Evolutionary conservation across 352 stramenopile species (phyloP), one percentile per base, ranked within the genome.

Genomic region (Saprolegnia diclina): DNA sequence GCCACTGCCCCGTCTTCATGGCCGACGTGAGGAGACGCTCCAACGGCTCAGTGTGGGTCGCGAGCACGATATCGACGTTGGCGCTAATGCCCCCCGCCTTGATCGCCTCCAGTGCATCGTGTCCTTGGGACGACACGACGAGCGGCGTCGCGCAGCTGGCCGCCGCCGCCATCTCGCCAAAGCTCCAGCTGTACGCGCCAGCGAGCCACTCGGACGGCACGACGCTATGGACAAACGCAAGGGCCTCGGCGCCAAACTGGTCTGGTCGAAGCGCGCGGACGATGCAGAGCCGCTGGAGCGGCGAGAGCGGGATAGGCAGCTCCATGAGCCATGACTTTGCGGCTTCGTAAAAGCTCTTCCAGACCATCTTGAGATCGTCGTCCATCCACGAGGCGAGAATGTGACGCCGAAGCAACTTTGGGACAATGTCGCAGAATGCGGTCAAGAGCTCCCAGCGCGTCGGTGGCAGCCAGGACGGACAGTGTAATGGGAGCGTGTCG

Each of bases 1-100:
- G 67, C 83, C 83, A 91, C 21, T 81, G 73, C 0, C 83, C 83
- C 35, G 79, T 86, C 24, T 77, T 71, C 62, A 85, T 81, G 4
- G 81, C 77, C 22, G 32, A 11, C 5, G 77, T n/a, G 0, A 91
- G 29, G 6, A 62, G 50, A 18, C 46, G 70, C 26, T 80, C 79
- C 42, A 91, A 85, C 1, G 16, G 22, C 4, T 71, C 55, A 53
- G 76, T 59, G 0, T 68, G 67, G 16, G 48, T 40, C 0, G 38
- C 50, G n/a, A 71, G 32, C 22, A 87, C 72, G 14, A 87, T 65
- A 0, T 75, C 83, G 13, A 24, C 52, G 19, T 76, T 79, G 13
- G 76, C 75, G 35, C 56, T 45, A 4, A 44, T 61, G 3, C 80
- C 75, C 9, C 81, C 72, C 13, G 73, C 56, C 22, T 66, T 14